These are phyloP conservation scores for Odonthalia washingtoniensis DNA, from an alignment of 31 red algal genomes.

Conservation along the genomic window DNA sequence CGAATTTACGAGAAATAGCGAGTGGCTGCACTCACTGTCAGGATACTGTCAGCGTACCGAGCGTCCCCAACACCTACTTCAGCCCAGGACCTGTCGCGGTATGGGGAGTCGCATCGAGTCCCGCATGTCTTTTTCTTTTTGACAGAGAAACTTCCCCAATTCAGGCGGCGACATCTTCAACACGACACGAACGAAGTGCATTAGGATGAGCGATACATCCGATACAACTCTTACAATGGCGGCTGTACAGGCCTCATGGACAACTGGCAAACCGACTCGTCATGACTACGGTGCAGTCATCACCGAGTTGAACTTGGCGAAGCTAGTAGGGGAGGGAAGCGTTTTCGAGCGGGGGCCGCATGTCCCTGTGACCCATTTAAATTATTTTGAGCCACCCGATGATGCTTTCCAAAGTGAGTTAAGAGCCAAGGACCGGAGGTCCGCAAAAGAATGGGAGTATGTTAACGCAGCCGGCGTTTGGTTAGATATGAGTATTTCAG, in stretches of 20 bases:
- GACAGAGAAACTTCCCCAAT: too few species aligned
- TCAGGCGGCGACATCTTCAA: too few species aligned
- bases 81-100: too few species aligned
- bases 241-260: conserved; percentile 12
- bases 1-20: too few species aligned
- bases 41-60: too few species aligned
- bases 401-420: conserved; percentile 7
- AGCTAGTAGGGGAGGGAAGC: not conserved
- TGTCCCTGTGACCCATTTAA: not conserved
- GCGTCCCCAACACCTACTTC: too few species aligned
- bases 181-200: too few species aligned
- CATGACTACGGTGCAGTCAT: conserved; percentile 10
- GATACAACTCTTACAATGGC: too few species aligned
- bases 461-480: conserved; percentile 20
- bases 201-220: too few species aligned
- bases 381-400: not conserved
- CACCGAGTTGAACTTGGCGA: conserved; percentile 6
- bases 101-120: too few species aligned
- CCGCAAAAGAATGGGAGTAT: conserved; percentile 21
- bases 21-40: too few species aligned
- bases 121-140: too few species aligned
- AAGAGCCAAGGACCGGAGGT: not conserved
- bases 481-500: not conserved
- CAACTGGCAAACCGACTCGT: not conserved
- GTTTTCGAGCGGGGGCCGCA: conserved; percentile 19